Percentiles rank a stretch among this genome's conserved stretches.
Conservation (phyloP, 805 yeast species). For the Candida koratica region DNA sequence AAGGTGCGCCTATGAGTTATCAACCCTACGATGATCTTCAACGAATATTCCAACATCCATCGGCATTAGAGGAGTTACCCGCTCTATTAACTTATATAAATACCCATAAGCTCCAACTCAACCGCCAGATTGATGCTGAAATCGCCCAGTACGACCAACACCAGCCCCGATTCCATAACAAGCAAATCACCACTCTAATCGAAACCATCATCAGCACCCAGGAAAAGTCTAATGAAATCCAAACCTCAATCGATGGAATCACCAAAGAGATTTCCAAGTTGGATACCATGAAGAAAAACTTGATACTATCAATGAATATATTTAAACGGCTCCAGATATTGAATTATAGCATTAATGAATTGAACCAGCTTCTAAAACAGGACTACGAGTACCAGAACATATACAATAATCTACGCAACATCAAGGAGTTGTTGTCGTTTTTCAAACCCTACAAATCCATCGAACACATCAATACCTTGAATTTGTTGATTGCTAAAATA, state of each 20-base stretch:
- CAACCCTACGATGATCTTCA: slow-evolving; percentile 6
- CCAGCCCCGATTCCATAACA: slow-evolving; percentile 18
- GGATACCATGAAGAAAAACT: slow-evolving; percentile 79
- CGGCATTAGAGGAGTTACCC: slow-evolving; percentile 49
- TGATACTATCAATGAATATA: slow-evolving; percentile 80
- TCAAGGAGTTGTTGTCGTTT: slow-evolving; percentile 64
- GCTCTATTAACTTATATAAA: slow-evolving; percentile 47
- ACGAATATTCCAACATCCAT: slow-evolving; percentile 47
- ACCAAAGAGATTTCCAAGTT: slow-evolving; percentile 74
- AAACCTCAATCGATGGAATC: slow-evolving; percentile 58
- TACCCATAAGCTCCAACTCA: slow-evolving; percentile 48
- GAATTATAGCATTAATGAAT: slow-evolving; percentile 50
- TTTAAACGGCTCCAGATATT: slow-evolving; percentile 85
- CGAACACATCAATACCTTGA: slow-evolving; percentile 67
- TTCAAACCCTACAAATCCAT: slow-evolving; percentile 81
- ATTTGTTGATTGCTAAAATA: slow-evolving; percentile 54
- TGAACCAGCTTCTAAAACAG: slow-evolving; percentile 51
- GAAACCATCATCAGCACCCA: slow-evolving; percentile 46
- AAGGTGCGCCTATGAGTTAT: slow-evolving; percentile 4
- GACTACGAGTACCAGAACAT: slow-evolving; percentile 53
- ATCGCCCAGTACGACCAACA: slow-evolving; percentile 32
- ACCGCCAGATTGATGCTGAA: slow-evolving; percentile 38
- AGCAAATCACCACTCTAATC: slow-evolving; percentile 40
- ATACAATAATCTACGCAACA: slow-evolving; percentile 61
- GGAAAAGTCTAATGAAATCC: slow-evolving; percentile 50